phyloP scores from a whole-genome alignment of 1,139 yeast genomes.

The Candida buenavistaensis region DNA sequence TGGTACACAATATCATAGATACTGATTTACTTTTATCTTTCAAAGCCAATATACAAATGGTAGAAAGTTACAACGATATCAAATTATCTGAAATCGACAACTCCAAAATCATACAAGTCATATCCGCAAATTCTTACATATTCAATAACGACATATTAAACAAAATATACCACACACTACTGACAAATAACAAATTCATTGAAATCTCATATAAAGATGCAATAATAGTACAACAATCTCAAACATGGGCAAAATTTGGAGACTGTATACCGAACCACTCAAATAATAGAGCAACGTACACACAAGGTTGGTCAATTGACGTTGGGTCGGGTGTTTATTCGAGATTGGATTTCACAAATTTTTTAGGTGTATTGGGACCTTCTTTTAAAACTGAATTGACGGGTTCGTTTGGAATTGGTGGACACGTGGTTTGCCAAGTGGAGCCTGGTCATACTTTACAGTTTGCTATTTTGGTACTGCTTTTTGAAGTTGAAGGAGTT shows the following conservation, averaged over 20 bases:
- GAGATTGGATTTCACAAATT: constrained; percentile 16
- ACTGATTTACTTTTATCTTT: constrained; percentile 5
- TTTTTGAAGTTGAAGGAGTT: constrained; percentile 17
- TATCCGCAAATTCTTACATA: constrained; percentile 6
- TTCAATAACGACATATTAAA: no score
- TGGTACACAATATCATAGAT: not conserved
- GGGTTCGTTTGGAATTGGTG: constrained; percentile 18
- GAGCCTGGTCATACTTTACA: constrained; percentile 22
- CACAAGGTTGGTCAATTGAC: constrained; percentile 25
- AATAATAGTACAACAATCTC: not conserved
- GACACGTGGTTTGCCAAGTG: constrained; percentile 22
- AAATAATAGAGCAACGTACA: constrained; percentile 17
- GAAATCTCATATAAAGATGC: constrained; percentile 1
- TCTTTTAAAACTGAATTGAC: constrained; percentile 14
- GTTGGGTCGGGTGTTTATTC: constrained; percentile 17
- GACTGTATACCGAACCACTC: constrained; percentile 14
- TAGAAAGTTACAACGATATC: constrained; percentile 1
- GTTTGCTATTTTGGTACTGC: constrained; percentile 20
- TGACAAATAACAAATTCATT: not conserved
- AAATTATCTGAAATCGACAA: not conserved
- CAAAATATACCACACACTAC: no score
- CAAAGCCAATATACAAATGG: constrained; percentile 2
- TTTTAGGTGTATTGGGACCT: constrained; percentile 18
- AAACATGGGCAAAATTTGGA: constrained; percentile 8
- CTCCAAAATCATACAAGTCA: constrained; percentile 5